phyloP scores from a whole-genome alignment of 345 rosid species.

The Iberis pinnata region DNA sequence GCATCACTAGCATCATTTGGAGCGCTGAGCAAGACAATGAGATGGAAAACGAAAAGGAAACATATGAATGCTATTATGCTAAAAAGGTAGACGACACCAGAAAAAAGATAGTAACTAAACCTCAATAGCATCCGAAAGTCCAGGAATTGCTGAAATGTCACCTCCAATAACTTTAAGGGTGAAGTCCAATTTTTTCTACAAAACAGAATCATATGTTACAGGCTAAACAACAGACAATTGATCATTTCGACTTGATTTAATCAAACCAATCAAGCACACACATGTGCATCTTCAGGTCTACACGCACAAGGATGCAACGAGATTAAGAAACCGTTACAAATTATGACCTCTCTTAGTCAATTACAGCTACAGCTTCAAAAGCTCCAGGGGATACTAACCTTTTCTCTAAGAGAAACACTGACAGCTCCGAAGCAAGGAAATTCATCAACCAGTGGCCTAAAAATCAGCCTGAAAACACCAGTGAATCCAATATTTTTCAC shows the following conservation, averaged over 20 bases:
- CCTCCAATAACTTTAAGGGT: constrained; percentile 89
- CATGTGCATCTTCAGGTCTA: not conserved
- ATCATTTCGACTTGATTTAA: too few species aligned
- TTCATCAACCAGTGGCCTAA: constrained; percentile 86
- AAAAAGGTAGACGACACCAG: not conserved
- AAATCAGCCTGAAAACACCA: constrained; percentile 96
- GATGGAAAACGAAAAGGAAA: constrained; percentile 12
- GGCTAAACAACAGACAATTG: not conserved
- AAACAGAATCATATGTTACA: constrained; percentile 16
- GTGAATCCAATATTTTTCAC: constrained; percentile 95
- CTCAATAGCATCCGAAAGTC: constrained; percentile 81
- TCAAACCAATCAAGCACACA: constrained; percentile 4
- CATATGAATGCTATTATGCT: constrained; percentile 6
- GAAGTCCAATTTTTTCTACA: constrained; percentile 94
- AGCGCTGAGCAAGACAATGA: not conserved
- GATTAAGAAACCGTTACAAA: not conserved
- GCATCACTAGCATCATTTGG: constrained; percentile 9
- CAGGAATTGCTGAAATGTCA: constrained; percentile 86
- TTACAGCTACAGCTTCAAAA: constrained; percentile 13
- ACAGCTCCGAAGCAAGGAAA: constrained; percentile 99
- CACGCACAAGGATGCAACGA: constrained; percentile 9
- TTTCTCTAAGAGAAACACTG: constrained; percentile 75
- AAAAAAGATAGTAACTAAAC: constrained; percentile 36
- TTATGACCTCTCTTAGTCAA: constrained; percentile 11
- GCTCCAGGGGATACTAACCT: constrained; percentile 41